Percentiles rank a stretch among this genome's conserved stretches.
Evolutionary conservation across 345 rosid genomes (phyloP).

Genomic region (Moricandia arvensis): DNA sequence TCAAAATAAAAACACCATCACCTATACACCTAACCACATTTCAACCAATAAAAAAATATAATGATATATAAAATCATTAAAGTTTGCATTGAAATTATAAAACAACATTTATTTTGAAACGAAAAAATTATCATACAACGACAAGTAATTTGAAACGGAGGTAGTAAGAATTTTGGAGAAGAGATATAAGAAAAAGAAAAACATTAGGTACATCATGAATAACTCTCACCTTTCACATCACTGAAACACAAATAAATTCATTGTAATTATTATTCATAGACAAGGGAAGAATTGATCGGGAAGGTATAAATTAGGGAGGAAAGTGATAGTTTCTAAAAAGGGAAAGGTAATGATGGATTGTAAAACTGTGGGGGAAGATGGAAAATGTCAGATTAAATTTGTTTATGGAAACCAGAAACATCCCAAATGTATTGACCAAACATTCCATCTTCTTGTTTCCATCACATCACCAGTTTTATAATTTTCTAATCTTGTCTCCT

Average conservation of each 20-base stretch:
- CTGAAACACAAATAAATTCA: slow-evolving; percentile 28
- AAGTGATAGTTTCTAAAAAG: slow-evolving; percentile 32
- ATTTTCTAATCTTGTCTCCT: slow-evolving; percentile 32
- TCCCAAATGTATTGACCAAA: slow-evolving; percentile 40
- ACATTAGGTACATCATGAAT: background rate
- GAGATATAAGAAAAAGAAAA: background rate
- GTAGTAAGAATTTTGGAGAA: background rate
- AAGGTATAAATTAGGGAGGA: slow-evolving; percentile 26
- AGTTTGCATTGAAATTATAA: no score
- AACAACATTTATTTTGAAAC: no score
- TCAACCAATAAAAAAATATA: no score
- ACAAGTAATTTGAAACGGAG: no score
- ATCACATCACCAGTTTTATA: slow-evolving; percentile 24
- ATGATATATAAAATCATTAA: no score
- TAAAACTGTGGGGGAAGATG: slow-evolving; percentile 26
- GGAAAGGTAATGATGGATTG: slow-evolving; percentile 33
- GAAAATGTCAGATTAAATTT: slow-evolving; percentile 36
- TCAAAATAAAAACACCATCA: no score
- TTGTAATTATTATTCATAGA: slow-evolving; percentile 20
- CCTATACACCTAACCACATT: no score
- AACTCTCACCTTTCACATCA: slow-evolving; percentile 35
- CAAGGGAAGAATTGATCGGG: slow-evolving; percentile 30
- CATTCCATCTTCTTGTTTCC: slow-evolving; percentile 37
- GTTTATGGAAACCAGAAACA: slow-evolving; percentile 37
- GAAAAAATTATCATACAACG: no score